Evolutionary conservation across 768 basidiomycete genomes (phyloP), one percentile per base, ranked within the genome.

Genomic region (Psilocybe tampanensis): DNA sequence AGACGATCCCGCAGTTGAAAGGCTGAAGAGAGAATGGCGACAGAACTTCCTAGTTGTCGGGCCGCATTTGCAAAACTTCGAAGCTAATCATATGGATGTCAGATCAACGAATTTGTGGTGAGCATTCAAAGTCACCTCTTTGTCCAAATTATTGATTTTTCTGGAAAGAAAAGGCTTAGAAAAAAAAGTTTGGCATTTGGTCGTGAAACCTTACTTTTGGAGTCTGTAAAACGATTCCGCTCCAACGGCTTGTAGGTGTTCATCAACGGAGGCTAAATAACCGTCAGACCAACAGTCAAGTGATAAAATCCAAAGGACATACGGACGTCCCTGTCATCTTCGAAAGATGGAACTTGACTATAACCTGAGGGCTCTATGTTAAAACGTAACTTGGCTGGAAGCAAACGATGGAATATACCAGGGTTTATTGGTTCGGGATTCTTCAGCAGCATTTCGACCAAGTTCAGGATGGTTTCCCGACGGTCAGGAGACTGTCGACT

Each of bases 21-120:
- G 0, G 87, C 82, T 12, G 88, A 89, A 13, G 89, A 88, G 6
- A 90, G 77, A 53, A 92, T 88, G 7, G 87, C 88, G 19, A 90
- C 86, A 5, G 88, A 90, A 54, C 86, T 88, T 22, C 90, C 90
- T 0, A 92, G 77, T 65, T 89, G 89, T 34, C 89, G 84, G 19
- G 88, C 82, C 12, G 89, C 88, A 62, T 90, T 89, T 34, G 86
- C 84, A 67, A 90, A 90, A 68, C 87, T 89, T 44, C 88, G 81
- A 15, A 92, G 79, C 86, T 90, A 24, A 52, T 36, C 49, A 41
- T 21, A 26, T 51, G 42, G 22, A 26, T 51, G 42, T 54, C 24
- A 17, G 29, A 54, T 26, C 24, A 17, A 47, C 6, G 17, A 42
- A 15, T 4, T 22, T 44, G 8, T 15, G 41, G 22, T 19, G 36